Percentiles rank a stretch among this genome's conserved stretches.
Conservation (phyloP, 352 stramenopile species). For the Phytophthora foliorum region DNA sequence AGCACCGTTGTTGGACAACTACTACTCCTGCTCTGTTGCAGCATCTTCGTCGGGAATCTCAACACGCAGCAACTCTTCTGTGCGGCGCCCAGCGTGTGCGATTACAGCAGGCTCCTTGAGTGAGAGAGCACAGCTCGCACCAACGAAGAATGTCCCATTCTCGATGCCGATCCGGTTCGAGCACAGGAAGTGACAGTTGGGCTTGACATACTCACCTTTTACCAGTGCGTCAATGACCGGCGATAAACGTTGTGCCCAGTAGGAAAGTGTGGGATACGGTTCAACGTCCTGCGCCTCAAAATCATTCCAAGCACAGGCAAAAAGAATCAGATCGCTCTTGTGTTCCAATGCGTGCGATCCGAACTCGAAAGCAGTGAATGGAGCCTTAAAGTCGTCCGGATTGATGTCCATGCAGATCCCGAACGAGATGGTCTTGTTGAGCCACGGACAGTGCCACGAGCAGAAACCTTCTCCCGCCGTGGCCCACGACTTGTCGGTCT, state of each 20-base stretch:
- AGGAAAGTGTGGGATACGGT: slow-evolving; percentile 64
- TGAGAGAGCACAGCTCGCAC: slow-evolving; percentile 78
- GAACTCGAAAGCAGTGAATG: slow-evolving; percentile 81
- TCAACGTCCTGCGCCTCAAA: slow-evolving; percentile 63
- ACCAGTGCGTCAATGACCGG: slow-evolving; percentile 63
- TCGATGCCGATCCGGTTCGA: slow-evolving; percentile 84
- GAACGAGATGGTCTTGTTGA: slow-evolving; percentile 83
- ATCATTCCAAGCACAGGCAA: slow-evolving; percentile 87
- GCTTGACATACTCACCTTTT: slow-evolving; percentile 46
- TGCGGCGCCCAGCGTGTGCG: slow-evolving; percentile 50
- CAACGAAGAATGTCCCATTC: slow-evolving; percentile 86
- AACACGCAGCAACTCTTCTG: slow-evolving; percentile 70
- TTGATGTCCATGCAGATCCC: slow-evolving; percentile 94
- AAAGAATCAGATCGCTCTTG: slow-evolving; percentile 80
- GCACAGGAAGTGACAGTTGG: slow-evolving; percentile 78
- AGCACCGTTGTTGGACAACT: neutral
- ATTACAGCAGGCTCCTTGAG: slow-evolving; percentile 69
- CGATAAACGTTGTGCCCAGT: slow-evolving; percentile 76
- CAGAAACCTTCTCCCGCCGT: slow-evolving; percentile 69
- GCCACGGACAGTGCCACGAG: slow-evolving; percentile 80
- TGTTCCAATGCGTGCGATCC: slow-evolving; percentile 55
- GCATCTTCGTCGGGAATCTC: slow-evolving; percentile 43
- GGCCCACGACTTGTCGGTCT: slow-evolving; percentile 87
- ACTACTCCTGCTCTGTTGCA: neutral
- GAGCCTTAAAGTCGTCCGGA: slow-evolving; percentile 78